phyloP scores from a whole-genome alignment of 495 filamentous ascomycete species.

The Cryomyces antarcticus region DNA sequence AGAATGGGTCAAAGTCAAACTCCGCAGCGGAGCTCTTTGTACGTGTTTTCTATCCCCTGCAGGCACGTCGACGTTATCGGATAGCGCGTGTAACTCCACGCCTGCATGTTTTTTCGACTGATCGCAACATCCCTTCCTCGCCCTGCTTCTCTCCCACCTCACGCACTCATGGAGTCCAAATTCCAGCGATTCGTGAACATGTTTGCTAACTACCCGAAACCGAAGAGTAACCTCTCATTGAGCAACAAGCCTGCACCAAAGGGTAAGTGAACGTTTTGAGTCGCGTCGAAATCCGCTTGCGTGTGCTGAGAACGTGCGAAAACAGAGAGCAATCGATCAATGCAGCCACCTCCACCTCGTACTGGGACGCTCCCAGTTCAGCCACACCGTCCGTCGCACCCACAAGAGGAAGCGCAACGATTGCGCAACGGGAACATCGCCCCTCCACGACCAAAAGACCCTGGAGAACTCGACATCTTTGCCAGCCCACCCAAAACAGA shows the following conservation, averaged over 20 bases:
- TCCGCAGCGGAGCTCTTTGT: slow-evolving; percentile 69
- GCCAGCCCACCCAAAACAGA: slow-evolving; percentile 22
- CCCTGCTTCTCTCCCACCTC: not conserved
- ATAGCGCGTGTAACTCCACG: not conserved
- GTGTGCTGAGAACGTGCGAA: too few species aligned
- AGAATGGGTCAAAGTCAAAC: slow-evolving; percentile 7
- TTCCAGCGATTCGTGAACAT: slow-evolving; percentile 13
- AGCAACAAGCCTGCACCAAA: slow-evolving; percentile 12
- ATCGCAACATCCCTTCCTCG: not conserved
- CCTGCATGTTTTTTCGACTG: not conserved
- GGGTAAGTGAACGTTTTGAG: slow-evolving; percentile 3
- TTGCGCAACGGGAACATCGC: slow-evolving; percentile 14
- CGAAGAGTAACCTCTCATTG: slow-evolving; percentile 18
- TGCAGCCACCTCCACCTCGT: too few species aligned
- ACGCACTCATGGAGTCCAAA: slow-evolving; percentile 8
- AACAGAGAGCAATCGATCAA: too few species aligned
- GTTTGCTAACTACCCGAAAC: slow-evolving; percentile 20
- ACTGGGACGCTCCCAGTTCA: slow-evolving; percentile 8
- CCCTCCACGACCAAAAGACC: slow-evolving; percentile 13
- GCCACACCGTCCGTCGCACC: slow-evolving; percentile 13
- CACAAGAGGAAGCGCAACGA: slow-evolving; percentile 22
- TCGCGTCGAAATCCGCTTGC: too few species aligned
- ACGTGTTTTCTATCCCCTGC: slow-evolving; percentile 22
- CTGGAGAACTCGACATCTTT: slow-evolving; percentile 30
- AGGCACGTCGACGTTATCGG: not conserved